phyloP scores from a whole-genome alignment of 352 stramenopile species.

The Phytophthora cryptogea region DNA sequence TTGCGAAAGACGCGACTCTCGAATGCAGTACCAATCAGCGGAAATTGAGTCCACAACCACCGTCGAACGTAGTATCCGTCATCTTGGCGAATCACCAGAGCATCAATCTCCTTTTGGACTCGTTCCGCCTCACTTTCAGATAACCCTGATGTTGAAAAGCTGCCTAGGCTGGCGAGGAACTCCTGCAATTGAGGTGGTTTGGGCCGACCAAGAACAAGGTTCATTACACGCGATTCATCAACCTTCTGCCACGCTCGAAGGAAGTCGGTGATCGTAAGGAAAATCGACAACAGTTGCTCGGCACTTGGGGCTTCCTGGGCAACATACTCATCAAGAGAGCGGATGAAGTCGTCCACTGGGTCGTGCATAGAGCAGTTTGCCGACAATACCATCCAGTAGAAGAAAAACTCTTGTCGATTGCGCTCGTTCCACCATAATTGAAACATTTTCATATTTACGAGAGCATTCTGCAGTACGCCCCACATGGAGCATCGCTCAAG shows the following conservation, averaged over 20 bases:
- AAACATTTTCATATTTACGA: conserved; percentile 90
- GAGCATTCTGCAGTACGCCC: conserved; percentile 59
- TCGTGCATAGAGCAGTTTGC: conserved; percentile 69
- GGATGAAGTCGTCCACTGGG: conserved; percentile 80
- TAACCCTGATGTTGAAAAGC: conserved; percentile 55
- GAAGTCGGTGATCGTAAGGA: conserved; percentile 83
- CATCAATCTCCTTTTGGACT: conserved; percentile 67
- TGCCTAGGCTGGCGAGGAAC: conserved; percentile 71
- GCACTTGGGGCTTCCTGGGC: conserved; percentile 58
- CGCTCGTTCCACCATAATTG: conserved; percentile 82
- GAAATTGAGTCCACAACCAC: conserved; percentile 89
- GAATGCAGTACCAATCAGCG: conserved; percentile 79
- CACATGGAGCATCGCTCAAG: conserved; percentile 75
- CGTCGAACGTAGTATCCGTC: conserved; percentile 80
- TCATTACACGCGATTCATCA: conserved; percentile 33
- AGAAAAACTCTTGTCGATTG: conserved; percentile 83
- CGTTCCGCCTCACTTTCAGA: conserved; percentile 54
- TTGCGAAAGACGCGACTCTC: conserved; percentile 66
- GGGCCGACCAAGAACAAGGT: conserved; percentile 44
- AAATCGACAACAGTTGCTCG: conserved; percentile 69
- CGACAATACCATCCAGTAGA: conserved; percentile 77
- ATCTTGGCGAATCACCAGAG: conserved; percentile 60
- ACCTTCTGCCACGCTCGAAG: conserved; percentile 70
- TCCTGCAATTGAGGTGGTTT: conserved; percentile 72
- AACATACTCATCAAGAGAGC: conserved; percentile 80